Base-by-base conservation (phyloP, 2,329 filamentous ascomycete genomes). In the Diaporthe sp. region DNA sequence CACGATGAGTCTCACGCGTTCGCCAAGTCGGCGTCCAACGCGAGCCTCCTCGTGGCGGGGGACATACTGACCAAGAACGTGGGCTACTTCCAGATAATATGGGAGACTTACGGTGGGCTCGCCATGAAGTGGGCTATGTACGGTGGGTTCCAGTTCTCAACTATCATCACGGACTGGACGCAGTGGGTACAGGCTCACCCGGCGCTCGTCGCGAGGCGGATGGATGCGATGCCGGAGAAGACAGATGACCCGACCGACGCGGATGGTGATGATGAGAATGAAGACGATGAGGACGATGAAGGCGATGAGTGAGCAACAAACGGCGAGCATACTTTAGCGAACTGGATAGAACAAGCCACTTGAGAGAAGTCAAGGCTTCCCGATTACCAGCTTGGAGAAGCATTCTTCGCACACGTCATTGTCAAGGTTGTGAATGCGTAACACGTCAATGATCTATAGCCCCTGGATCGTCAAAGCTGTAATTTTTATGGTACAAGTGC, bases 101-200 rank as follows among this genome's bases (percentile, higher is more conserved):
- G 88, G 81, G 85, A 84, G 5, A 86, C 85, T 71, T 85, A 93
- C 31, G 85, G 87, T 60, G 85, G 86, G 31, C 87, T 94, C 42
- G 90, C 92, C 55, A 73, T 55, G 73, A 25, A 67, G 57, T 77
- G 76, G 76, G 73, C 76, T n/a, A 60, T 39, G 57, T 7, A 47
- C 20, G 76, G 73, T 4, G 63, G 73, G 4, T 77, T 77, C 70
- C 76, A 77, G 34, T 73, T 75, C 58, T 87, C 89, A 31, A 87
- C 87, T 0, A 93, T 95, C 83, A 94, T 94, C 79, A 87, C 87
- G 2, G 93, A 95, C 77, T 95, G 93, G 92, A 88, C 92, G 78
- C 94, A 94, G 81, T 95, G 94, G 94, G 71, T 77, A n/a, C 76
- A 75, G 57, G 34, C 73, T 34, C 76, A 77, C 44, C 76, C 73